phyloP scores from a whole-genome alignment of 345 rosid species.

The Kernera saxatilis region DNA sequence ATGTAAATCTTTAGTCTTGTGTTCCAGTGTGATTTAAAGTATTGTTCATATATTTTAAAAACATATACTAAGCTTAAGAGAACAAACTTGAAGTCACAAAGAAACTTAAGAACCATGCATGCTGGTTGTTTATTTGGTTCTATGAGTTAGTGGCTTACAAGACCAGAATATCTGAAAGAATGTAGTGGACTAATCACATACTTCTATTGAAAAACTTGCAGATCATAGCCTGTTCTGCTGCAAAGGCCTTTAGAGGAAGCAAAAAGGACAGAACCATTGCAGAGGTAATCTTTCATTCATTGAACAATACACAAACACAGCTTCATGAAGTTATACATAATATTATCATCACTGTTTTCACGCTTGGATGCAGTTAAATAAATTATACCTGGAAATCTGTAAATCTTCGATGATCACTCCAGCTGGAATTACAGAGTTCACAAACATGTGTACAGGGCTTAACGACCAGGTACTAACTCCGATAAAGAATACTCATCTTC shows the following conservation, averaged over 20 bases:
- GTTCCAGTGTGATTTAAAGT: background rate
- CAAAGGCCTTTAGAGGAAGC: constrained; percentile 66
- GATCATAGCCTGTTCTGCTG: constrained; percentile 81
- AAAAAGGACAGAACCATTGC: constrained; percentile 72
- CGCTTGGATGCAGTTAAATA: constrained; percentile 55
- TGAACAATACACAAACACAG: background rate
- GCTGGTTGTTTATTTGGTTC: background rate
- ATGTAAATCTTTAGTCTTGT: background rate
- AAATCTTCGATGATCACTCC: constrained; percentile 64
- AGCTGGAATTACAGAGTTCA: constrained; percentile 61
- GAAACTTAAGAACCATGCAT: background rate
- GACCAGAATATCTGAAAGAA: background rate
- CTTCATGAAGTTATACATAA: background rate
- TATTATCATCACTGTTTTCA: background rate
- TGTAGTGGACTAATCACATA: constrained; percentile 2
- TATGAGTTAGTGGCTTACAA: background rate
- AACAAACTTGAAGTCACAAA: background rate
- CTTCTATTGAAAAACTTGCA: constrained; percentile 23
- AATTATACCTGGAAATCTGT: constrained; percentile 61
- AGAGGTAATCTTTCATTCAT: constrained; percentile 43
- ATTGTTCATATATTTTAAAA: background rate
- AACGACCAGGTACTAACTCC: constrained; percentile 64
- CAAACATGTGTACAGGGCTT: constrained; percentile 69
- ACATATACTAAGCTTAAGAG: background rate
- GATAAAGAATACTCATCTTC: background rate